Base-by-base conservation (phyloP, 73 alveolate species). In the Paramecium sonneborni region DNA sequence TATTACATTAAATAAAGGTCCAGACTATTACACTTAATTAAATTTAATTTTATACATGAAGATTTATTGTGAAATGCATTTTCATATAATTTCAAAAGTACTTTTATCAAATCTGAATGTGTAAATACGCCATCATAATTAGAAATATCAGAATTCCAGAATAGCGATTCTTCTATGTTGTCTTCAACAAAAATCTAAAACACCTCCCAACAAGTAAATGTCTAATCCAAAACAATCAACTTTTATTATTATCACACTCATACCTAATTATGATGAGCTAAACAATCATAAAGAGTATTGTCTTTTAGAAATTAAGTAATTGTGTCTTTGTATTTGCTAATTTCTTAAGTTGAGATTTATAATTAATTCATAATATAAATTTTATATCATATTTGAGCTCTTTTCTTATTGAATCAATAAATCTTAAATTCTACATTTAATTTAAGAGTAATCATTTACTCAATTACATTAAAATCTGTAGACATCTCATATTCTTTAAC, bases 41-140 rank as follows among this genome's bases (percentile, higher is more conserved):
- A 28, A 38, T 28, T 38, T 72, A 28, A 41, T 28, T 32, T 32
- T 30, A 35, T 72, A 72, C 57, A 34, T 79, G 90, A 44, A 46
- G 44, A 39, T 41, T 41, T 79, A 44, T 44, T 79, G 32, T 41
- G 30, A 34, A 30, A 39, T 30, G 69, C 74, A 79, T 46, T 43
- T 20, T 44, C 55, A 24, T 79, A 79, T 20, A 79, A 44, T 43
- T 44, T 43, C 30, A 79, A 44, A 1, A 79, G 7, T 6, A 79
- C 74, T 44, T 79, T 79, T 39, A 79, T 46, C 9, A 79, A 39
- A 43, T 79, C 90, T 24, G 90, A 20, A 18, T 79, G 90, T 12
- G 90, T 79, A 44, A 79, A 79, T 23, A 79, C 55, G 0, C 90
- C 90, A 79, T 79, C 90, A 79, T 79, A 79, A 79, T 79, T 39